Evolutionary conservation across 2,329 filamentous ascomycete species (phyloP).

Genomic region (Ceratocystis lukuohia): DNA sequence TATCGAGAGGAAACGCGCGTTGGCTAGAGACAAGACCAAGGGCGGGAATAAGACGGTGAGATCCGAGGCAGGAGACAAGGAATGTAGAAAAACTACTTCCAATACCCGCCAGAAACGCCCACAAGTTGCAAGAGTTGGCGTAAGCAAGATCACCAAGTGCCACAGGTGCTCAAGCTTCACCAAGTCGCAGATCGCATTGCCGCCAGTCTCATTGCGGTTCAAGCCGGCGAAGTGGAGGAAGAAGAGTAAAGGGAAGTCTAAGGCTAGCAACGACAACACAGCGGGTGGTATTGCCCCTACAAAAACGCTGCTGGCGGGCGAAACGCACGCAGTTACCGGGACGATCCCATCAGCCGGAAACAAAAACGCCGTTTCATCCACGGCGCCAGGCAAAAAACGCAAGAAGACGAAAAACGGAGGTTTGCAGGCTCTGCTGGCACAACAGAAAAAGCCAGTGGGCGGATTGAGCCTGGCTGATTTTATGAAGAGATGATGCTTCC

Average conservation of each 20-base stretch:
- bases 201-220: conserved; percentile 9
- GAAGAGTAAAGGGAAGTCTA: not conserved
- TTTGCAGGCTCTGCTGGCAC: conserved; percentile 49
- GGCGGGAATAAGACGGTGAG: not conserved
- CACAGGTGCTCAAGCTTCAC: conserved; percentile 6
- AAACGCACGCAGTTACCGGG: conserved; percentile 23
- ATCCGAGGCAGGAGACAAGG: not conserved
- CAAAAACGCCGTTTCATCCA: conserved; percentile 31
- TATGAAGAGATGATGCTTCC: conserved; percentile 29
- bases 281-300: not conserved
- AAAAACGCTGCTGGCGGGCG: conserved; percentile 20
- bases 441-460: conserved; percentile 29
- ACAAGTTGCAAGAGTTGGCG: not conserved
- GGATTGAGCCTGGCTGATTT: conserved; percentile 43
- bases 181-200: conserved; percentile 9
- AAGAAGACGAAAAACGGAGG: conserved; percentile 52
- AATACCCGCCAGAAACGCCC: not conserved
- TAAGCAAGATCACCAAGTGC: conserved; percentile 12
- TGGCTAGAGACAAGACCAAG: not conserved
- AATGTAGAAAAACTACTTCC: not conserved
- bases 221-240: not conserved
- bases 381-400: conserved; percentile 43
- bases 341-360: conserved; percentile 25
- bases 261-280: conserved; percentile 13
- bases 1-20: not conserved